Evolutionary conservation across 345 rosid species (phyloP), one percentile per base, ranked within the genome.

Genomic region (Acer yangbiense): DNA sequence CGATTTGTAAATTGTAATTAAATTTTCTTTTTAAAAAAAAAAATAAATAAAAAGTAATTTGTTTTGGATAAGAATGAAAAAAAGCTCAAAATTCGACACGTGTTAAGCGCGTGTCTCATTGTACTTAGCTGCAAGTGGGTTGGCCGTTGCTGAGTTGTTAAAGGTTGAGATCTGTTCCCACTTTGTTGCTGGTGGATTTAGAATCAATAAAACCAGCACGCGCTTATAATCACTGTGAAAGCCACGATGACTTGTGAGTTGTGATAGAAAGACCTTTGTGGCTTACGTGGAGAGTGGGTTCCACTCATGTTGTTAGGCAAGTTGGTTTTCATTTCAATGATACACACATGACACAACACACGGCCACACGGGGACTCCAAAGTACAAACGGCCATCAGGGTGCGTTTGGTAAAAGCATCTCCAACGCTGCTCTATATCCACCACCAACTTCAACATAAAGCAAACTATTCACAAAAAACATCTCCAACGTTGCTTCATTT

Each of bases 91-190:
- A 0, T 60, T 11, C 9, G 27, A 60, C 64, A 60, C 64, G 27
- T 60, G 27, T 60, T 7, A 60, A 2, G 64, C 27, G 27, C 27
- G 64, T 60, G 27, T 43, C 0, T 54, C 6, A 35, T 35, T 35
- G 76, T 7, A 4, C 9, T 5, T 7, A 16, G 5, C 3, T 73
- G 69, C 76, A 55, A 73, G 76, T 62, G 10, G 11, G 68, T 18
- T 73, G 25, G 1, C 1, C 1, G 6, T 9, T 57, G 75, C 65
- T 71, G 62, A 32, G 65, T 57, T 63, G 44, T 72, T 32, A 32
- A 60, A 23, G 60, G 27, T 44, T 44, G 68, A 25, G 61, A 73
- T 44, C 25, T 17, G 64, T 71, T 29, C 48, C 74, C 16, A 52
- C 7, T 71, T 71, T 29, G 63, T 71, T 71, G 64, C 16, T 29